Base-by-base conservation (phyloP, 441 rosid genomes). In the Corymbia citriodora region DNA sequence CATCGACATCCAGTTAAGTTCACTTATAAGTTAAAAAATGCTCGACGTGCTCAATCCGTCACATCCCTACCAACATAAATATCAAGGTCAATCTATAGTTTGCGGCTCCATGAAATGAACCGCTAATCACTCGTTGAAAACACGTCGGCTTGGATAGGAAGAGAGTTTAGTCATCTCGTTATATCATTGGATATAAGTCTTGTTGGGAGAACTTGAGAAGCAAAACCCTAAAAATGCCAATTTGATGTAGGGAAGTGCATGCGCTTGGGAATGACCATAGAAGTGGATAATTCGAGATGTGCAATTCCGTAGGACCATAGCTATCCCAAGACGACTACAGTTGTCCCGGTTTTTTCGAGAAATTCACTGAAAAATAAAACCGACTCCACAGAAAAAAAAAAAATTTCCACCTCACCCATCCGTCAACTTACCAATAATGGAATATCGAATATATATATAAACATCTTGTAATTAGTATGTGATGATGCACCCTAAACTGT, bases 331-430 rank as follows among this genome's bases (percentile, higher is more conserved):
- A 23, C 3, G 17, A 45, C 10, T 19, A 3, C 48, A 19, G 36
- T 36, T 19, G 82, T 19, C 13, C 85, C 3, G 0, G 13, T 40
- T 79, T 21, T 12, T 7, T 45, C 7, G 1, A 79, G 85, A 79
- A 79, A 45, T 79, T 79, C 29, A 79, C 18, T 11, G 2, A 3
- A 23, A 12, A 74, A 40, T 1, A 10, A 45, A 79, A 79, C 11
- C 4, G 1, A 36, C 27, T 19, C 49, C 0, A 48, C 4, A 10
- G 14, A 36, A 72, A 21, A 45, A 0, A 12, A 18, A 36, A 11
- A 12, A 12, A 59, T 48, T 79, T 12, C 52, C 85, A 23, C 52
- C n/a, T 79, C 18, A 79, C 52, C 18, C 85, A 12, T 23, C 18
- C 52, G 50, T 79, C 85, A 79, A 79, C 85, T 45, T 79, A 45